A percentile compares a stretch with the other conserved stretches of the same genome.
Evolutionary conservation across 1,284 basidiomycete species (phyloP).

Genomic region (Cutaneotrichosporon arboriforme): DNA sequence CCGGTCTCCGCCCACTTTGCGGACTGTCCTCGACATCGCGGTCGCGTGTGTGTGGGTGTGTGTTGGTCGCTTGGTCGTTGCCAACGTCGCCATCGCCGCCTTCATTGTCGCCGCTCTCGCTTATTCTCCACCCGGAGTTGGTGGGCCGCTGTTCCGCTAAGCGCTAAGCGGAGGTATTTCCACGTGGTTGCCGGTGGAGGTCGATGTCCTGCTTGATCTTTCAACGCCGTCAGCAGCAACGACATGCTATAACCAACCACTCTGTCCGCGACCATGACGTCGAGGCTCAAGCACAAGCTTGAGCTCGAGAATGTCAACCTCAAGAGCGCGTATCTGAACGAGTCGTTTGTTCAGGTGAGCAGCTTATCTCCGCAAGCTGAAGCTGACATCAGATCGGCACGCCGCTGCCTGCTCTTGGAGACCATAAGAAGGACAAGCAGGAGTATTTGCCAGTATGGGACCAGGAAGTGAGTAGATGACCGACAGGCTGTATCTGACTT

Average conservation of each 20-base stretch:
- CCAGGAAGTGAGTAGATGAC: conserved; percentile 64
- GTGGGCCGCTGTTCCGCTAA: too few relatives aligned
- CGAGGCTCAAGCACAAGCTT: conserved; percentile 58
- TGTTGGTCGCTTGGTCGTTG: too few relatives aligned
- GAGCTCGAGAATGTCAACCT: conserved; percentile 69
- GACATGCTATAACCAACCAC: neutral
- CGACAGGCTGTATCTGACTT: neutral
- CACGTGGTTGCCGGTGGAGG: neutral
- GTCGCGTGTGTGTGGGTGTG: neutral
- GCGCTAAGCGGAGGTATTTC: neutral
- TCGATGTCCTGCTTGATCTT: neutral
- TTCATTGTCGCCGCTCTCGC: too few relatives aligned
- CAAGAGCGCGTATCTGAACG: conserved; percentile 70
- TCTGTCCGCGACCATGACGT: conserved; percentile 47
- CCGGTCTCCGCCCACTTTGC: neutral
- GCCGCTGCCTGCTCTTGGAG: conserved; percentile 79
- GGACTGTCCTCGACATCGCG: neutral
- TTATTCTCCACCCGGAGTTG: neutral
- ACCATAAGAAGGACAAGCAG: conserved; percentile 72
- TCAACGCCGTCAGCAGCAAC: neutral
- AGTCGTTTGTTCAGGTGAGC: conserved; percentile 76
- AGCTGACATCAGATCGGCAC: conserved; percentile 67
- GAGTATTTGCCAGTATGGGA: conserved; percentile 97
- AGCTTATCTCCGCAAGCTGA: conserved; percentile 23
- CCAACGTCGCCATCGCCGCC: too few relatives aligned